Base-by-base conservation (phyloP, 352 stramenopile genomes). In the Phytophthora colocasiae region DNA sequence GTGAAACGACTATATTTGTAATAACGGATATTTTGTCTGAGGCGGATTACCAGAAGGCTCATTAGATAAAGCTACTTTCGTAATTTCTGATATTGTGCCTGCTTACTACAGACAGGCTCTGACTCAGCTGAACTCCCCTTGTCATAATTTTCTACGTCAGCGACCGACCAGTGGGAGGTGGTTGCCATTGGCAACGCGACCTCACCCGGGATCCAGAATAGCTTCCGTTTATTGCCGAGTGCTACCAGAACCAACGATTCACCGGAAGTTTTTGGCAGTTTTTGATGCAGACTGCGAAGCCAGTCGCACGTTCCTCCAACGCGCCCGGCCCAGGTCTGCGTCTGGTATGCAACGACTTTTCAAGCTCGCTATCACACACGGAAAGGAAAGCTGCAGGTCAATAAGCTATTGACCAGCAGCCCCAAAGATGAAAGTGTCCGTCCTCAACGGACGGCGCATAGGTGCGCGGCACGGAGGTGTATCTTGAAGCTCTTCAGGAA, bases 331-430 rank as follows among this genome's bases (percentile, higher is more conserved):
- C 39, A 51, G 34, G 40, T 36, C n/a, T 32, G 58, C 58, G 47
- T 66, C 31, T 43, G 31, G 31, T 47, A 48, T 66, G 58, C 39
- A 59, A 32, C 58, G 38, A 32, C 47, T n/a, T 17, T n/a, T 51
- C 32, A 24, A 22, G 32, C 31, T 52, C 11, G 24, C 15, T 50
- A 41, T 7, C 5, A 10, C 8, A 7, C 6, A 10, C 29, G 6
- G 6, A 31, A 31, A 31, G 34, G 34, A 43, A 43, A 43, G 1
- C 15, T 46, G 40, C 40, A 46, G 27, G 22, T 17, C 44, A 50
- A 27, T 12, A 12, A 19, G 11, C 9, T 8, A 63, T 63, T 63
- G 55, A 63, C 34, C 44, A 55, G 22, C 55, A 63, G 55, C 9
- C 44, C 34, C 55, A 55, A 62, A 62, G 43, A 55, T 29, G 26